These are phyloP conservation scores for Leishmania mexicana DNA, from an alignment of 208 protist species.

Conservation along the genomic window DNA sequence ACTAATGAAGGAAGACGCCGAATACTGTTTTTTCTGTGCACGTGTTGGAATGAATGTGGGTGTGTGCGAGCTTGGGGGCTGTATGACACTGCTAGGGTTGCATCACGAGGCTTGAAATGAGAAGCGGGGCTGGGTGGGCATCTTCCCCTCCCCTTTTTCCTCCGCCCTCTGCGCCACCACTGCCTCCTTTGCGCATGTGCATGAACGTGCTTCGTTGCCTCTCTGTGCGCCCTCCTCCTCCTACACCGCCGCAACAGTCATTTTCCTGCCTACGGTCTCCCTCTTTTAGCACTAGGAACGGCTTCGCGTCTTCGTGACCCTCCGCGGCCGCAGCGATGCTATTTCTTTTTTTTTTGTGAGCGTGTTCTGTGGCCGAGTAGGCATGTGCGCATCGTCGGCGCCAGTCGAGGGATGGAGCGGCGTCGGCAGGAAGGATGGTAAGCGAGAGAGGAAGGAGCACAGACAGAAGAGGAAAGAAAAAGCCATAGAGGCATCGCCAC, in stretches of 20 bases:
- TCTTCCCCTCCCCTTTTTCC: not conserved
- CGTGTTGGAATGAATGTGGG: not conserved
- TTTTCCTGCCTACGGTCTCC: not conserved
- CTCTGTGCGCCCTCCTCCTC: not conserved
- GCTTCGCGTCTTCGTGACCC: not conserved
- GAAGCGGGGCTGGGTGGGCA: not conserved
- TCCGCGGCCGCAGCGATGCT: constrained; percentile 2
- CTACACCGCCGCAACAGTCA: not conserved
- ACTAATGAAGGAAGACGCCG: not conserved
- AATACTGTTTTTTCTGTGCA: not conserved
- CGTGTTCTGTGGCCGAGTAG: not conserved
- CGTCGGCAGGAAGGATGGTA: not conserved
- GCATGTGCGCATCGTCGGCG: not conserved
- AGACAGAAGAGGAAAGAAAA: not conserved
- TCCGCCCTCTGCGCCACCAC: not conserved
- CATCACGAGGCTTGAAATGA: not conserved
- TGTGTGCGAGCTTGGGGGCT: not conserved
- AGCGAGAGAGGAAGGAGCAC: not conserved
- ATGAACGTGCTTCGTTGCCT: not conserved
- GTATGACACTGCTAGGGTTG: not conserved
- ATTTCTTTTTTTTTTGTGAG: not conserved
- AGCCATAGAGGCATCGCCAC: not conserved
- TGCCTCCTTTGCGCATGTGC: not conserved
- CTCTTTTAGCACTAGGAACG: not conserved
- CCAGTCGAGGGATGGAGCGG: not conserved